Base-by-base conservation (phyloP, 495 filamentous ascomycete species). In the Echria macrotheca region DNA sequence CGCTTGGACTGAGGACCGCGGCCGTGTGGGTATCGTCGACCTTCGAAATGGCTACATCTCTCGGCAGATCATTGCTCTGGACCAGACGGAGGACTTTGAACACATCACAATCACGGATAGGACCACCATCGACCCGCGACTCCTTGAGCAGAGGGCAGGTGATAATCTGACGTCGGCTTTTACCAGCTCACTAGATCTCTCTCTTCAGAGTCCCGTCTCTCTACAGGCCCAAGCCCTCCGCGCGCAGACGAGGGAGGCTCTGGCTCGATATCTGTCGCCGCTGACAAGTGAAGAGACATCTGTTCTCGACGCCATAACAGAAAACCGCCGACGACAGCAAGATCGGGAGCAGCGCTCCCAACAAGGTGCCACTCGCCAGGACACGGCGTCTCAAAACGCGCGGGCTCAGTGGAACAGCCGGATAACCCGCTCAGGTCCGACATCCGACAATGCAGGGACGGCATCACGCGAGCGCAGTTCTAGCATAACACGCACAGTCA, bases 1-100 rank as follows among this genome's bases (percentile, higher is more conserved):
- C 26, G 86, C 94, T 19, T 96, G 91, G 90, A 81, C 89, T 17
- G 93, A 98, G 68, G 85, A 95, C 52, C 84, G 83, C 51, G 91
- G 88, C 7, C 78, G 86, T 54, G 77, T 91, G 26, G 91, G 89
- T 9, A 73, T 97, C 37, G 86, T 86, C 2, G 93, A 98, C 70
- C 69, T 91, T 18, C 84, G 93, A 18, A 81, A 80, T 49, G 80
- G 82, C 17, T 89, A 95, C 52, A 67, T 74, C 18, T 82, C 82
- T 22, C 81, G 87, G 25, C 93, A 98, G 61, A 77, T 86, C 21
- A 63, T 95, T 7, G 57, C 77, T 1, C 62, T 94, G 28, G 78
- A 86, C 52, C 67, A 69, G 25, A 67, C 80, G 29, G 79, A 80
- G 7, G 77, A 76, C 49, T 82, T 76, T 38, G 69, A 75, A 40